Evolutionary conservation across 306 rosid genomes (phyloP), one percentile per base, ranked within the genome.

Genomic region (Gynostemma pentaphyllum): DNA sequence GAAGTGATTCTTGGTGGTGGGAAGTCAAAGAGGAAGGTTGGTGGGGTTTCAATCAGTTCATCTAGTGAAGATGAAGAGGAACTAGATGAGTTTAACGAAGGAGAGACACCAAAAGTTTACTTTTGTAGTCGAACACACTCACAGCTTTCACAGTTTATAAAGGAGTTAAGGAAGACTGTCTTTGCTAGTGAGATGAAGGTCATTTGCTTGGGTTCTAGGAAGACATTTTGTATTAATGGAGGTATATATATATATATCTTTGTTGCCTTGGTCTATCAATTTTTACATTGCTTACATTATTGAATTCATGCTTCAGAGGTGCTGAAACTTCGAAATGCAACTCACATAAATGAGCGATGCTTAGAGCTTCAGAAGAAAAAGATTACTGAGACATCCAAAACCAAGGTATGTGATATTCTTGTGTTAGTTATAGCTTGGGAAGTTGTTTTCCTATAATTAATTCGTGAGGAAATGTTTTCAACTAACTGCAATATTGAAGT

Each of bases 121-220:
- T 91, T 87, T 72, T 87, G 98, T 57, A 87, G 96, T 70, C 79
- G 96, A 73, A 87, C 98, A 0, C 98, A 91, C 78, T 91, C 98
- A 1, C 96, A 91, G 75, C 98, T 91, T 56, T 91, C 96, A 1
- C 96, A 91, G 75, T 91, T 91, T 67, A 62, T 88, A 62, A 83
- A 75, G 83, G 98, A 91, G 82, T 76, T 91, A 48, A 70, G 73
- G 75, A 91, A 67, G 81, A 91, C 96, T 0, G 73, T 75, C 29
- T 87, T 87, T 64, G 86, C 89, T 34, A 64, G 60, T 57, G 89
- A 83, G 72, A 72, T 91, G 73, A 64, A 57, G 57, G 89, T 78
- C 70, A 85, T 91, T 53, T 85, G 83, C 72, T 78, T 91, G 62
- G 96, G 92, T 61, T 91, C 96, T 51, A 83, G 96, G 78, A 91